A percentile compares a stretch with the other conserved stretches of the same genome.
Conservation (phyloP, 108 stramenopile species). For the Stephanodiscus minutulus region DNA sequence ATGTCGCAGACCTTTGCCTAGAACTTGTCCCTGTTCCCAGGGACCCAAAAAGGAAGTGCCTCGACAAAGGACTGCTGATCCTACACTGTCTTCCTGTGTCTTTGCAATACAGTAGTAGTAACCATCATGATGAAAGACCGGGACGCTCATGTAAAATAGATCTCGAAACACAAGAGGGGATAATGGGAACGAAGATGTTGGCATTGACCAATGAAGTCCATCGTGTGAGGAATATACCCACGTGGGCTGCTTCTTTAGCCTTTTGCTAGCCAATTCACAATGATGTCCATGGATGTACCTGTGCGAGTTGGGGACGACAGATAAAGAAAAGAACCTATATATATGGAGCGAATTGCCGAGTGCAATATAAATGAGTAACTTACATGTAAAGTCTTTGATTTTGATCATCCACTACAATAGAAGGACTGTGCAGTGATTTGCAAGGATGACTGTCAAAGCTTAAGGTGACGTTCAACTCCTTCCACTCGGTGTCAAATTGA, state of each 20-base stretch:
- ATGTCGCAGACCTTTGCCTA: slow-evolving; percentile 8
- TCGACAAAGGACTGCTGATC: slow-evolving; percentile 16
- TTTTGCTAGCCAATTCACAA: not conserved
- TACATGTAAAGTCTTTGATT: slow-evolving; percentile 11
- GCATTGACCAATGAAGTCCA: slow-evolving; percentile 9
- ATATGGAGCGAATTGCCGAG: slow-evolving; percentile 6
- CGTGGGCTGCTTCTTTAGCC: slow-evolving; percentile 19
- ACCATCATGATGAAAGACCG: not conserved
- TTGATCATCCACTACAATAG: not conserved
- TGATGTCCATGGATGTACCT: slow-evolving; percentile 24
- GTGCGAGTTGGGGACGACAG: not conserved
- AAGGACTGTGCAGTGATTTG: slow-evolving; percentile 6
- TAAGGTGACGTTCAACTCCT: not conserved
- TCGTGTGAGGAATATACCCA: slow-evolving; percentile 9
- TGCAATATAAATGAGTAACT: slow-evolving; percentile 6
- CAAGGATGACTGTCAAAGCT: not conserved
- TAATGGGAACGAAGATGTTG: not conserved
- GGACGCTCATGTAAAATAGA: slow-evolving; percentile 10
- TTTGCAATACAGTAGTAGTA: slow-evolving; percentile 9
- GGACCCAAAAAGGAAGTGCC: slow-evolving; percentile 19
- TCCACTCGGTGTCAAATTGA: not conserved
- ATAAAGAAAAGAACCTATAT: no score
- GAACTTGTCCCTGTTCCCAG: slow-evolving; percentile 15
- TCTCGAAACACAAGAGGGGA: slow-evolving; percentile 4
- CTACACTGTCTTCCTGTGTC: no score